These are phyloP conservation scores for Starmerella riodocensis DNA, from an alignment of 805 yeast genomes.

Conservation along the genomic window DNA sequence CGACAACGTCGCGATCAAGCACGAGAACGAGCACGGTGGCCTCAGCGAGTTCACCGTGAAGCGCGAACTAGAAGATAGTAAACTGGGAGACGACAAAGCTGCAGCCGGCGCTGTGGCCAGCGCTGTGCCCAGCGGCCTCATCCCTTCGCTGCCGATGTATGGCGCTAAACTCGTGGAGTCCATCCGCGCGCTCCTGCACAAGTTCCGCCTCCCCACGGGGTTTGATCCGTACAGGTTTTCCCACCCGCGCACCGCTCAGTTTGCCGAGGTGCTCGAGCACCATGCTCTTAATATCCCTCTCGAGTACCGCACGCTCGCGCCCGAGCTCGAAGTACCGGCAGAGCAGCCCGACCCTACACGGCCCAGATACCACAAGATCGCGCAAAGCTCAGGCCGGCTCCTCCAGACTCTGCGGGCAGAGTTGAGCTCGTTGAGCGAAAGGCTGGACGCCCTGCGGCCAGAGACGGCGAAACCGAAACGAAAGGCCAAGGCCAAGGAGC, in stretches of 20 bases:
- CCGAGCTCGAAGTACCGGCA: background rate
- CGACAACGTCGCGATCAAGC: no score
- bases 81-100: no score
- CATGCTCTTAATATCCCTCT: conserved; percentile 10
- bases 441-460: no score
- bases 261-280: conserved; percentile 43
- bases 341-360: conserved; percentile 9
- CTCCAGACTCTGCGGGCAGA: background rate
- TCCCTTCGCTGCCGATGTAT: no score
- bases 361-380: conserved; percentile 13
- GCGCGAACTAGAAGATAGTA: no score
- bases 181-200: conserved; percentile 28
- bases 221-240: conserved; percentile 43
- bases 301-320: conserved; percentile 1
- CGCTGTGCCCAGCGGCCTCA: no score
- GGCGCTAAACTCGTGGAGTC: conserved; percentile 13
- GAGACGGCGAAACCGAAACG: no score
- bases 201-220: conserved; percentile 34
- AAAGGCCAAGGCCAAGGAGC: no score
- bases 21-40: no score
- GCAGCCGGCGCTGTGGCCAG: no score
- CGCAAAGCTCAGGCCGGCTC: conserved; percentile 1
- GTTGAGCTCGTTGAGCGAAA: background rate
- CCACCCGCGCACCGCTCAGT: conserved; percentile 31
- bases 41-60: no score